Conservation (phyloP, 805 yeast genomes). For the Clavispora carvajalis region DNA sequence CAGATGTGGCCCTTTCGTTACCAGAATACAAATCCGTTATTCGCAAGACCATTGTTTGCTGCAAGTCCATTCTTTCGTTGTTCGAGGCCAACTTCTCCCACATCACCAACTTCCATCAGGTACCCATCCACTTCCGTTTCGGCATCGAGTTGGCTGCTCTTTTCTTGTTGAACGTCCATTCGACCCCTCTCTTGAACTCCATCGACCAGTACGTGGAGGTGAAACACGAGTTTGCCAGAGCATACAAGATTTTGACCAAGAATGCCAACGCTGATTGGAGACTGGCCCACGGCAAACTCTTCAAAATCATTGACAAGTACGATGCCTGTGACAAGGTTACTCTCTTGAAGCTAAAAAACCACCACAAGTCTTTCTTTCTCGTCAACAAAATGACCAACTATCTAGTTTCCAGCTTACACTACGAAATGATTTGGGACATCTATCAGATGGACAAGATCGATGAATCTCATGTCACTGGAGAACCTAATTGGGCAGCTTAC, state of each 20-base stretch:
- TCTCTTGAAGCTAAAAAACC: slow-evolving; percentile 5
- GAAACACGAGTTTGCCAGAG: slow-evolving; percentile 8
- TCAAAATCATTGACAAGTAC: slow-evolving; percentile 10
- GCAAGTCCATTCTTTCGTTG: slow-evolving; percentile 23
- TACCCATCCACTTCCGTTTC: slow-evolving; percentile 39
- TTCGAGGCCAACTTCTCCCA: slow-evolving; percentile 19
- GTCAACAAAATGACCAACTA: slow-evolving; percentile 30
- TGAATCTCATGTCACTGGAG: no score
- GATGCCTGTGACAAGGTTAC: slow-evolving; percentile 7
- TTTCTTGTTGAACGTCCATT: slow-evolving; percentile 25
- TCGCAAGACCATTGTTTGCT: slow-evolving; percentile 23
- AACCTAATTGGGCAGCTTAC: slow-evolving; percentile 23
- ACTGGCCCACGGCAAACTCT: slow-evolving; percentile 8
- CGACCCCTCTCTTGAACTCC: slow-evolving; percentile 9
- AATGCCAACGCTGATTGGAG: slow-evolving; percentile 6
- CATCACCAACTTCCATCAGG: slow-evolving; percentile 19
- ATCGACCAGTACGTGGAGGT: slow-evolving; percentile 10
- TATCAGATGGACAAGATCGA: slow-evolving; percentile 24
- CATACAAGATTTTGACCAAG: slow-evolving; percentile 9
- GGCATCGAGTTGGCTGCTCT: slow-evolving; percentile 30
- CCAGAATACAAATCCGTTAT: slow-evolving; percentile 25
- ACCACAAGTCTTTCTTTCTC: slow-evolving; percentile 21
- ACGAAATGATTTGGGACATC: slow-evolving; percentile 37
- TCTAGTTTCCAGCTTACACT: slow-evolving; percentile 30
- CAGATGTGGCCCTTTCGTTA: slow-evolving; percentile 18